phyloP scores from a whole-genome alignment of 768 basidiomycete species.

The Termitomyces sp. region DNA sequence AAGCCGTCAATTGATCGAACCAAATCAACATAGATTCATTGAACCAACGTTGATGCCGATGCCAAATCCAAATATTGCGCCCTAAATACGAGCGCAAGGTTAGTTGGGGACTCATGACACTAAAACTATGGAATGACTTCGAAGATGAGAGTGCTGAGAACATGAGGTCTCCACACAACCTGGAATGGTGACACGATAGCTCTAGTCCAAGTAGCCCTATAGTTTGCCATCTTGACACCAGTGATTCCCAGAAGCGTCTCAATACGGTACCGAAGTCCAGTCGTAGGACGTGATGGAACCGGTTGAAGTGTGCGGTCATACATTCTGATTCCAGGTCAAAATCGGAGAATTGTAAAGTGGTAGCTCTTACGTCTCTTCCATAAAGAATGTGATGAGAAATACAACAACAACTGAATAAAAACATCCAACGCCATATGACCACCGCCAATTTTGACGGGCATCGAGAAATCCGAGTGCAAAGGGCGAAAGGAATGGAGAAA shows the following conservation, averaged over 20 bases:
- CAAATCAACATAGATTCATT: background rate
- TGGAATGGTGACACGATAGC: conserved; percentile 39
- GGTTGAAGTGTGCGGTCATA: conserved; percentile 56
- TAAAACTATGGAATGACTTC: conserved; percentile 31
- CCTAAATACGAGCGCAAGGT: conserved; percentile 20
- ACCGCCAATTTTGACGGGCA: conserved; percentile 52
- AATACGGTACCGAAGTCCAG: conserved; percentile 43
- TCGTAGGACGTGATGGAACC: conserved; percentile 34
- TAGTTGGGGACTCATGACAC: background rate
- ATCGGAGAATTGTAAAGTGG: background rate
- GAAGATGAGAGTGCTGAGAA: conserved; percentile 43
- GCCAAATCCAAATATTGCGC: conserved; percentile 54
- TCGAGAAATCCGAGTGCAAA: conserved; percentile 66
- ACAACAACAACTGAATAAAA: conserved; percentile 54
- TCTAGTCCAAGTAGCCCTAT: conserved; percentile 44
- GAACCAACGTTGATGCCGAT: conserved; percentile 55
- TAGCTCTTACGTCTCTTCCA: conserved; percentile 55
- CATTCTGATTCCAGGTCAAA: conserved; percentile 31
- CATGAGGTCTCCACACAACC: conserved; percentile 59
- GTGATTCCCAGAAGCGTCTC: conserved; percentile 62
- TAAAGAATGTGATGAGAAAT: conserved; percentile 49
- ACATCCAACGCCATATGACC: conserved; percentile 63
- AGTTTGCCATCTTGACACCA: conserved; percentile 50
- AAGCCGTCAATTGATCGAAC: background rate
- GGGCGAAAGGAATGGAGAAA: conserved; percentile 59